phyloP scores from a whole-genome alignment of 495 filamentous ascomycete species.

The Podospora bellae-mahoneyi region DNA sequence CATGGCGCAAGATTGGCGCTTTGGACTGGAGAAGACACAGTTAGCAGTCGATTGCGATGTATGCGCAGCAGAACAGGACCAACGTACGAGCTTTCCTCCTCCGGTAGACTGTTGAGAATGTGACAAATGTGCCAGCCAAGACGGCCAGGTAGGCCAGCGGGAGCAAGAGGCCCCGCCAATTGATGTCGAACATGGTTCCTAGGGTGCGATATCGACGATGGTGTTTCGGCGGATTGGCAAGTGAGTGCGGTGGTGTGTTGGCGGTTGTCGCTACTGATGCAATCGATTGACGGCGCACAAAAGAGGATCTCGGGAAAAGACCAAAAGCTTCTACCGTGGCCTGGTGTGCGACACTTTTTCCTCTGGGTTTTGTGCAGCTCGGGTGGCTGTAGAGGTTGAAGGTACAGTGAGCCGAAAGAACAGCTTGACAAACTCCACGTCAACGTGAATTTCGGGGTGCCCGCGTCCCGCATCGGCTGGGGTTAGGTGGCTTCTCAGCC shows the following conservation, averaged over 20 bases:
- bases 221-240: background rate
- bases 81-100: slow-evolving; percentile 84
- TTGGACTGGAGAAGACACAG: slow-evolving; percentile 50
- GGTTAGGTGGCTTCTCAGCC: slow-evolving; percentile 13
- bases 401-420: slow-evolving; percentile 30
- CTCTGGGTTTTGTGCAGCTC: background rate
- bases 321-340: slow-evolving; percentile 9
- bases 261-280: background rate
- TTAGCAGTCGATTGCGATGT: background rate
- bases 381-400: slow-evolving; percentile 6
- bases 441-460: slow-evolving; percentile 23
- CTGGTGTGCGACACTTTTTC: background rate
- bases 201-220: background rate
- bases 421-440: slow-evolving; percentile 33
- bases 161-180: slow-evolving; percentile 77
- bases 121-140: slow-evolving; percentile 80
- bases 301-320: background rate
- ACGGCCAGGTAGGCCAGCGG: slow-evolving; percentile 85
- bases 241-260: background rate
- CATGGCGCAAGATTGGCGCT: slow-evolving; percentile 81
- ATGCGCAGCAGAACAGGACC: background rate
- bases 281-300: background rate
- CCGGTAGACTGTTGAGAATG: slow-evolving; percentile 88
- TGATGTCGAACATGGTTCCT: slow-evolving; percentile 53
- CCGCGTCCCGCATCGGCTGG: slow-evolving; percentile 3